These are phyloP conservation scores for Psidium friedrichsthalianum DNA, from an alignment of 345 rosid species.

Conservation along the genomic window DNA sequence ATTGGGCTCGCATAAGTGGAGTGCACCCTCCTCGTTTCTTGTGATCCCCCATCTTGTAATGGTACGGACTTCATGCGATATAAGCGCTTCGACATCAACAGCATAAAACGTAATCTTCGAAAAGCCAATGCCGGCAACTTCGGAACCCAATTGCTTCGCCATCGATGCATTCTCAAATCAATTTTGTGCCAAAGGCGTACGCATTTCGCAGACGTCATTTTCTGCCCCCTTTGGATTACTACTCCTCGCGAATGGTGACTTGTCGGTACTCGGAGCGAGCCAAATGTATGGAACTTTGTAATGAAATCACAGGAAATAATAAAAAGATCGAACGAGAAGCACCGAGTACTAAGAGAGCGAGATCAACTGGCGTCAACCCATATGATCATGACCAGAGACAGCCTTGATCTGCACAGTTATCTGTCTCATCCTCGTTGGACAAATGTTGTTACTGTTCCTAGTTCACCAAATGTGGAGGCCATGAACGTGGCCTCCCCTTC, in stretches of 20 bases:
- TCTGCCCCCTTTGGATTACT: not conserved
- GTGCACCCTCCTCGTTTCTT: too few species aligned
- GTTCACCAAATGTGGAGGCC: not conserved
- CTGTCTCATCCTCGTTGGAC: not conserved
- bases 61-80: not conserved
- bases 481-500: not conserved
- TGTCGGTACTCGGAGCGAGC: not conserved
- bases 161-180: not conserved
- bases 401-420: not conserved
- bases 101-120: not conserved
- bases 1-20: too few species aligned
- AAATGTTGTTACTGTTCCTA: not conserved
- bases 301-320: not conserved
- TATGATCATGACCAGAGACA: not conserved
- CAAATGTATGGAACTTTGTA: not conserved
- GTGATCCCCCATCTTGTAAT: too few species aligned
- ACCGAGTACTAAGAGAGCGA: not conserved
- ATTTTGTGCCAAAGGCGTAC: not conserved
- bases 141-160: not conserved
- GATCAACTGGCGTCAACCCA: not conserved
- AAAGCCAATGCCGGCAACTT: not conserved
- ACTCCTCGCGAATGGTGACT: not conserved
- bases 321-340: not conserved
- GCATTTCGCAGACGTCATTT: not conserved
- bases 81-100: not conserved